Evolutionary conservation across 1,139 yeast species (phyloP), one percentile per base, ranked within the genome.

Genomic region (Schwanniomyces etchellsii): DNA sequence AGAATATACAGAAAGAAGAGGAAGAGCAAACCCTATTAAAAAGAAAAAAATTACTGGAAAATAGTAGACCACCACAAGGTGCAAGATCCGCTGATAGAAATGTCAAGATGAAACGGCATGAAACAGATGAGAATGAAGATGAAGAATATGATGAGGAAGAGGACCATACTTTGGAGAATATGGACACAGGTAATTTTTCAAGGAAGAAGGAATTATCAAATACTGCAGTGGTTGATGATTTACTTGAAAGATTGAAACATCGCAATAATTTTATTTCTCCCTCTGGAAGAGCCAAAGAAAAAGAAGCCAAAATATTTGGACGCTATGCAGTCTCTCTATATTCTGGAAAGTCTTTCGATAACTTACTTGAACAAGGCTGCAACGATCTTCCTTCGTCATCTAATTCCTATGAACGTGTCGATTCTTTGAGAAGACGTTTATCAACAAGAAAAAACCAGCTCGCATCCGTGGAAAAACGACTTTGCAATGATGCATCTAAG

Each of bases 1-100:
- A 67, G 32, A 68, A 68, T 35, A 50, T 68, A 18, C 73, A 66
- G 43, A 50, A 58, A 33, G 74, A 68, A 44, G 74, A 68, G 45
- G 74, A 67, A 26, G 67, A 61, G 32, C 45, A 62, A 27, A 55
- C 60, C 1, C 60, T 63, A 27, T 70, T 64, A 29, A 55, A 59
- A 1, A 52, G 69, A 35, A 63, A 63, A 43, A 56, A 45, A 47
- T n/a, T n/a, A n/a, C n/a, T n/a, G n/a, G n/a, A n/a, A n/a, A n/a
- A n/a, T n/a, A n/a, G n/a, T n/a, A n/a, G n/a, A n/a, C n/a, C n/a
- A n/a, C n/a, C n/a, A n/a, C n/a, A n/a, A n/a, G n/a, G n/a, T n/a
- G n/a, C n/a, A n/a, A n/a, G n/a, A n/a, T n/a, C n/a, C n/a, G 21
- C 21, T n/a, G 60, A 26, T 68, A 63, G 37, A 61, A 52, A 15